Conservation (phyloP, 257 asterid genomes). For the Anisodus acutangulus region DNA sequence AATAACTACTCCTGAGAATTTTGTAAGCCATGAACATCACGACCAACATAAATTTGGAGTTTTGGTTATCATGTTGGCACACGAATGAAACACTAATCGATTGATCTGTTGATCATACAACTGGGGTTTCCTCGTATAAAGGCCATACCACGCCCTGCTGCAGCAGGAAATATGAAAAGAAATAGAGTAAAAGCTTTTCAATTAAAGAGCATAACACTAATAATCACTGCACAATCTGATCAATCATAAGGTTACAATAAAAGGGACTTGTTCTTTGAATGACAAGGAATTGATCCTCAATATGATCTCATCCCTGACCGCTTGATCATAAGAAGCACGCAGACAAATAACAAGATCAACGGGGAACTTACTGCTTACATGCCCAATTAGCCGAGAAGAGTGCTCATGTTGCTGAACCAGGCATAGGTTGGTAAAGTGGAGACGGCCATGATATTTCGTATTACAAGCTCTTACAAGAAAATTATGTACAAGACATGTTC, state of each 20-base stretch:
- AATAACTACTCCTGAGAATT: not conserved
- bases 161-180: not conserved
- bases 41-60: no score
- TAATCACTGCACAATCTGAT: not conserved
- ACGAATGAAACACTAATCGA: not conserved
- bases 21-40: not conserved
- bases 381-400: not conserved
- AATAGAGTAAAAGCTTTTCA: no score
- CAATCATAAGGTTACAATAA: not conserved
- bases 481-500: not conserved
- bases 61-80: not conserved
- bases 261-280: not conserved
- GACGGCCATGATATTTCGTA: not conserved
- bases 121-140: not conserved
- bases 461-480: not conserved
- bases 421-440: not conserved
- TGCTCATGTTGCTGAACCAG: constrained; percentile 10
- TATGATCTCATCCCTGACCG: not conserved
- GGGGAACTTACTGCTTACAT: not conserved
- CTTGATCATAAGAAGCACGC: not conserved
- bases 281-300: not conserved
- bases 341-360: not conserved
- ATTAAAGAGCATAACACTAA: not conserved
- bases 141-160: not conserved
- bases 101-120: not conserved